Conservation (phyloP, 305 asterid species). For the Nicotiana rustica region DNA sequence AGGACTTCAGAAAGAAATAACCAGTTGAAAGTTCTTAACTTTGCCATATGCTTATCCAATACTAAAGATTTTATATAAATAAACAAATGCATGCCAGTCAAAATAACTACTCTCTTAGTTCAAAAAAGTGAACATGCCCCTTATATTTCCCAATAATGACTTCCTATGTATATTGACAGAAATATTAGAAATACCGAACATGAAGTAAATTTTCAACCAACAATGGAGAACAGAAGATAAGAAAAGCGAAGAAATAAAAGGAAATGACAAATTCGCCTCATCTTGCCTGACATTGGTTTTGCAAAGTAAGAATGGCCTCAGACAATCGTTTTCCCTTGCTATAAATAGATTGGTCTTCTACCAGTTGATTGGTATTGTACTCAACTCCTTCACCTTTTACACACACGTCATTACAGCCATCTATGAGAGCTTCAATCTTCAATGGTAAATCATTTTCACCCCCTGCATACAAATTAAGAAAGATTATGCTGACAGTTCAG, state of each 20-base stretch:
- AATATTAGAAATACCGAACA: background rate
- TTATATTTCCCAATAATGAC: slow-evolving; percentile 8
- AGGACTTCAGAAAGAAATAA: slow-evolving; percentile 1
- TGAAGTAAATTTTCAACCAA: slow-evolving; percentile 10
- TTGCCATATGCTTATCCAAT: background rate
- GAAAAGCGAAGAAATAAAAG: background rate
- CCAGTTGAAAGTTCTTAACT: background rate
- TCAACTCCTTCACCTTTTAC: background rate
- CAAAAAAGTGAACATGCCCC: background rate
- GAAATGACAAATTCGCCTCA: slow-evolving; percentile 19
- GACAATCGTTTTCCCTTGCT: slow-evolving; percentile 27
- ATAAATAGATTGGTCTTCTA: slow-evolving; percentile 14
- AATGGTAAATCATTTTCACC: background rate
- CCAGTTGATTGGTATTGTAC: slow-evolving; percentile 19
- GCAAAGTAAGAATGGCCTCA: slow-evolving; percentile 21
- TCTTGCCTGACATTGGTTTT: slow-evolving; percentile 32
- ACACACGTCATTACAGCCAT: slow-evolving; percentile 22
- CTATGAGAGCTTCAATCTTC: slow-evolving; percentile 9
- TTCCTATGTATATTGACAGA: slow-evolving; percentile 8
- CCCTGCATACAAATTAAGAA: slow-evolving; percentile 21
- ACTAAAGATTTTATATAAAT: slow-evolving; percentile 10
- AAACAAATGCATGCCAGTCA: slow-evolving; percentile 20
- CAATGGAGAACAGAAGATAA: slow-evolving; percentile 5
- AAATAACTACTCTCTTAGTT: slow-evolving; percentile 18
- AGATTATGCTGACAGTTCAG: slow-evolving; percentile 24